Evolutionary conservation across 768 basidiomycete genomes (phyloP), one percentile per base, ranked within the genome.

Genomic region (Boletellus emodensis): DNA sequence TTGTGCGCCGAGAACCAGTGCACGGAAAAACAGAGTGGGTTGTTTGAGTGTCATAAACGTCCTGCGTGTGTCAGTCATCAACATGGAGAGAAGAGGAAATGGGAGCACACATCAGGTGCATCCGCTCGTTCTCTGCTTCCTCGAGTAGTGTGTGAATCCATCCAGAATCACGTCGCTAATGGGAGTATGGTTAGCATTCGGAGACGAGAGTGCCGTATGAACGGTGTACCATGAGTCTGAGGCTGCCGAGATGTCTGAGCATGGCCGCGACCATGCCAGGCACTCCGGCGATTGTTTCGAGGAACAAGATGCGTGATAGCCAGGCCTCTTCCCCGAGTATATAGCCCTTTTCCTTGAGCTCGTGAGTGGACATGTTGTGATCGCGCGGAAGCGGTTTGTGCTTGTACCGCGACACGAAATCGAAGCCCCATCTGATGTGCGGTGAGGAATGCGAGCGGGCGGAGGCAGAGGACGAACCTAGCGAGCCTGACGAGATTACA

Each of bases 41-140:
- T 90, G 75, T 33, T 83, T 80, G 53, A 98, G 74, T 7, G 91
- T 88, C 90, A 98, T 90, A 73, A 98, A 99, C 2, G 94, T 96
- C 84, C 90, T 33, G 53, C 55, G 40, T 49, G 53, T 18, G 40
- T 53, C 49, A 44, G 47, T n/a, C 47, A 60, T 60, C 49, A 53
- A 30, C 40, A 41, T 32, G 35, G 36, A 35, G 26, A 26, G 14
- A 46, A 47, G 35, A 34, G 53, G 8, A 37, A 33, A 55, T 51
- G 45, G 44, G 34, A 17, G 38, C 44, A 35, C 48, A 90, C 87
- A 94, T 88, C 46, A 94, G 76, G 67, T 95, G 93, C 90, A 96
- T 95, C 33, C 95, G 76, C 72, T 99, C 95, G 65, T 98, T 98
- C 64, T 98, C 93, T 12, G 94, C 93, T 72, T 96, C 95, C 64